Conservation (phyloP, 805 yeast genomes). For the Ogataea corticis region DNA sequence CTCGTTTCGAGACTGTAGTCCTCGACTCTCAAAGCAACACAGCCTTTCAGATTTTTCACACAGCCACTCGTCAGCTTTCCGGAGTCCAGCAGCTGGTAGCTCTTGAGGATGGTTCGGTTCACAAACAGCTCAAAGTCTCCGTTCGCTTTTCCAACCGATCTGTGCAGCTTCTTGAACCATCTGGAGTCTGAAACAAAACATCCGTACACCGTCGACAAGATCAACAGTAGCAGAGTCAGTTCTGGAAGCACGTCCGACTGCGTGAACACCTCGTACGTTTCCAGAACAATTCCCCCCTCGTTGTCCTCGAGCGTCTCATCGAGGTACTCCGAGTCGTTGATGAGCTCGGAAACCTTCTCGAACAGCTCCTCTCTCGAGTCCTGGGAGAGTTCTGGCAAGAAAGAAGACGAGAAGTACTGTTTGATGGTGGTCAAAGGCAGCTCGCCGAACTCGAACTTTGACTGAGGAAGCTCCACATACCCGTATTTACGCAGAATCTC, state of each 20-base stretch:
- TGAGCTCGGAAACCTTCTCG: constrained; percentile 39
- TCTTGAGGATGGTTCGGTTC: constrained; percentile 55
- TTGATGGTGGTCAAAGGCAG: constrained; percentile 48
- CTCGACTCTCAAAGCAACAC: constrained; percentile 38
- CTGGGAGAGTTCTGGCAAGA: constrained; percentile 26
- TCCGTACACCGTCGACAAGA: constrained; percentile 42
- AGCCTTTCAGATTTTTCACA: constrained; percentile 30
- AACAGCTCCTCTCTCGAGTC: constrained; percentile 24
- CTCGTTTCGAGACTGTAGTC: constrained; percentile 47
- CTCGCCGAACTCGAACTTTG: constrained; percentile 81
- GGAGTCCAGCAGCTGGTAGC: constrained; percentile 59
- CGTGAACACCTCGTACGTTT: constrained; percentile 61
- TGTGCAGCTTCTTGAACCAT: constrained; percentile 33
- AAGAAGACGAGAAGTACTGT: constrained; percentile 35
- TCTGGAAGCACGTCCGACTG: constrained; percentile 65
- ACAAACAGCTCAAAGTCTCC: constrained; percentile 37
- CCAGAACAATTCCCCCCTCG: constrained; percentile 43
- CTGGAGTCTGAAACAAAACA: constrained; percentile 32
- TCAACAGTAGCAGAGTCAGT: constrained; percentile 52
- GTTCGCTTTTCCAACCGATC: constrained; percentile 20
- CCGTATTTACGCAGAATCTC: constrained; percentile 91
- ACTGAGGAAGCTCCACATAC: constrained; percentile 73
- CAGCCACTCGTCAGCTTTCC: constrained; percentile 45
- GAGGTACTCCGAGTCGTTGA: constrained; percentile 37
- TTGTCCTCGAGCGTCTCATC: constrained; percentile 32